A percentile compares a stretch with the other conserved stretches of the same genome.
phyloP scores from a whole-genome alignment of 2,329 filamentous ascomycete species.

The Arthroderma uncinatum region DNA sequence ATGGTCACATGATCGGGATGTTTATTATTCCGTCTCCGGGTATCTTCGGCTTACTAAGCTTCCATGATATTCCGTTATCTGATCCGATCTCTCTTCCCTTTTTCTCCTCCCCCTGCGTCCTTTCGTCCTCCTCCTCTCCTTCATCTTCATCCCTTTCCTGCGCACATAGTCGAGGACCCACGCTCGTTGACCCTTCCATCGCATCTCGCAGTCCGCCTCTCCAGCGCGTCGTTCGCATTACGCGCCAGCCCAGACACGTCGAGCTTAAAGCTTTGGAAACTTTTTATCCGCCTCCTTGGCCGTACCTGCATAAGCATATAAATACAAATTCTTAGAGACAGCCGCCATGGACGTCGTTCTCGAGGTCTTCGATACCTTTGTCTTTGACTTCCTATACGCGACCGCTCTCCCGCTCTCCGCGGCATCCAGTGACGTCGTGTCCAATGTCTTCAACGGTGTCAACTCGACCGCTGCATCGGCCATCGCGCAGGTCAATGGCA shows the following conservation, averaged over 20 bases:
- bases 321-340: too few species aligned
- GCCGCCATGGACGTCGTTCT: conserved; percentile 76
- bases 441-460: conserved; percentile 41
- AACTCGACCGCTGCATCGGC: conserved; percentile 45
- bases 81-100: neutral
- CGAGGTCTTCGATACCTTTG: conserved; percentile 68
- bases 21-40: too few species aligned
- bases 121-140: neutral
- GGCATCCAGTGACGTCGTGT: conserved; percentile 39
- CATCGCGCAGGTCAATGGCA: conserved; percentile 37
- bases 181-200: neutral
- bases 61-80: neutral
- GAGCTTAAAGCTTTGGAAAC: neutral
- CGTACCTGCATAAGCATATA: too few species aligned
- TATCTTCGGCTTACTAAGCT: neutral
- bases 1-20: neutral
- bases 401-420: conserved; percentile 46
- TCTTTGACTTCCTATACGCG: conserved; percentile 72
- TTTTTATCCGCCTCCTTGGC: neutral
- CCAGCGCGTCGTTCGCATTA: too few species aligned
- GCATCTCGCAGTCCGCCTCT: neutral
- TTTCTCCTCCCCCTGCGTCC: neutral
- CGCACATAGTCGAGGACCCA: neutral
- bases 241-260: neutral
- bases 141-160: neutral